phyloP scores from a whole-genome alignment of 179 eudicot species.

The Pouteria campechiana region DNA sequence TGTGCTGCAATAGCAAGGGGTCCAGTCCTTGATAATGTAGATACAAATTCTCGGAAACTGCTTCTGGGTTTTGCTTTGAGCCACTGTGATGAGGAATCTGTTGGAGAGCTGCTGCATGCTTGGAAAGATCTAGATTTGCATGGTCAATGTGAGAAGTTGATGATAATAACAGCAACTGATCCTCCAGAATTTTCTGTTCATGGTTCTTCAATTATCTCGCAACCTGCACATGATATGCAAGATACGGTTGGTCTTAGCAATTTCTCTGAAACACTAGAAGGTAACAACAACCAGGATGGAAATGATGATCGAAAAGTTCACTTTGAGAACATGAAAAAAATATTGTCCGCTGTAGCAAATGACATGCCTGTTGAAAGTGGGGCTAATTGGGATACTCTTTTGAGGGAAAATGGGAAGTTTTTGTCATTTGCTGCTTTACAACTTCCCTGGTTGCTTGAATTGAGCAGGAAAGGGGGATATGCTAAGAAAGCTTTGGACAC shows the following conservation, averaged over 20 bases:
- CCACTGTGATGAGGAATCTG: constrained; percentile 94
- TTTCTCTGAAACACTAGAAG: constrained; percentile 24
- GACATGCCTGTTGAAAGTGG: constrained; percentile 44
- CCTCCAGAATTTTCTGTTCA: constrained; percentile 32
- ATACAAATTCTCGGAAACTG: constrained; percentile 60
- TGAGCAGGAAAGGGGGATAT: constrained; percentile 40
- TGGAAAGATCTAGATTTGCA: constrained; percentile 96
- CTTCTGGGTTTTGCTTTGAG: constrained; percentile 94
- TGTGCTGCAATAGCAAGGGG: constrained; percentile 98
- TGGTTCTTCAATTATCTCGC: constrained; percentile 18
- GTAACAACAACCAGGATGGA: too few relatives aligned
- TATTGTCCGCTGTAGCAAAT: constrained; percentile 51
- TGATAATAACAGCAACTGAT: constrained; percentile 42
- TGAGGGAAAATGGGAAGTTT: constrained; percentile 55
- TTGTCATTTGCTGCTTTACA: constrained; percentile 59
- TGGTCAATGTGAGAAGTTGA: constrained; percentile 59
- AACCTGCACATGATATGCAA: constrained; percentile 18
- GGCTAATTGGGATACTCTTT: constrained; percentile 48
- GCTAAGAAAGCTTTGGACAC: constrained; percentile 32
- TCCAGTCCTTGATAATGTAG: constrained; percentile 77
- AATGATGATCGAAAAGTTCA: constrained; percentile 33
- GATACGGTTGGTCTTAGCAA: constrained; percentile 15
- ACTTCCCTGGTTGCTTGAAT: constrained; percentile 89
- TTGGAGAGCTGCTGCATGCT: constrained; percentile 74
- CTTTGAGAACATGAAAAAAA: constrained; percentile 27